A percentile compares a stretch with the other conserved stretches of the same genome.
Evolutionary conservation across 1,284 basidiomycete species (phyloP).

Genomic region (Xerocomus nothofagi): DNA sequence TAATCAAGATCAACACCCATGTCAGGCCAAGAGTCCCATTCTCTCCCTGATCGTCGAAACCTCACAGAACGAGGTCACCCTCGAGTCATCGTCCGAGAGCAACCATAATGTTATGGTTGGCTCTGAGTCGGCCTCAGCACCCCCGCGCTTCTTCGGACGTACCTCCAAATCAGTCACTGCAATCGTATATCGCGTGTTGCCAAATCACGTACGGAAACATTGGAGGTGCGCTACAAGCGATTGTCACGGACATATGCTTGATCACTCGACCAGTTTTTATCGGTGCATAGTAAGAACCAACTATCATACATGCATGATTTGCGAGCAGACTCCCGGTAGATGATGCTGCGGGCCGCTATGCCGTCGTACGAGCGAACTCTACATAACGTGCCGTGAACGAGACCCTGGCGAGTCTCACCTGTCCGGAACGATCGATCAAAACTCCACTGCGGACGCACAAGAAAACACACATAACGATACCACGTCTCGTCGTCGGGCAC

Average conservation of each 20-base stretch:
- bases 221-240: too few relatives aligned
- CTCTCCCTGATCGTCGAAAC: too few relatives aligned
- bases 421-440: slow-evolving; percentile 3
- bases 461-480: slow-evolving; percentile 26
- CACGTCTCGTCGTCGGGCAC: slow-evolving; percentile 30
- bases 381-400: slow-evolving; percentile 25
- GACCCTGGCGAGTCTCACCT: slow-evolving; percentile 18
- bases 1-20: slow-evolving; percentile 10
- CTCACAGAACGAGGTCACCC: too few relatives aligned
- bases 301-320: background rate
- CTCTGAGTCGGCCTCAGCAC: too few relatives aligned
- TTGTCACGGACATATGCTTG: too few relatives aligned
- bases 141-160: too few relatives aligned
- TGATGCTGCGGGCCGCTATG: background rate
- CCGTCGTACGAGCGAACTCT: slow-evolving; percentile 19
- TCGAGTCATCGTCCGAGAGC: too few relatives aligned
- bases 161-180: too few relatives aligned
- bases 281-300: background rate
- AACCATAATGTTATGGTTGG: too few relatives aligned
- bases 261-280: background rate
- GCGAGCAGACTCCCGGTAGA: background rate
- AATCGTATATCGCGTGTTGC: too few relatives aligned
- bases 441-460: background rate
- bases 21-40: too few relatives aligned
- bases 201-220: too few relatives aligned